Conservation (phyloP, 2,329 filamentous ascomycete species). For the Cordyceps javanica region DNA sequence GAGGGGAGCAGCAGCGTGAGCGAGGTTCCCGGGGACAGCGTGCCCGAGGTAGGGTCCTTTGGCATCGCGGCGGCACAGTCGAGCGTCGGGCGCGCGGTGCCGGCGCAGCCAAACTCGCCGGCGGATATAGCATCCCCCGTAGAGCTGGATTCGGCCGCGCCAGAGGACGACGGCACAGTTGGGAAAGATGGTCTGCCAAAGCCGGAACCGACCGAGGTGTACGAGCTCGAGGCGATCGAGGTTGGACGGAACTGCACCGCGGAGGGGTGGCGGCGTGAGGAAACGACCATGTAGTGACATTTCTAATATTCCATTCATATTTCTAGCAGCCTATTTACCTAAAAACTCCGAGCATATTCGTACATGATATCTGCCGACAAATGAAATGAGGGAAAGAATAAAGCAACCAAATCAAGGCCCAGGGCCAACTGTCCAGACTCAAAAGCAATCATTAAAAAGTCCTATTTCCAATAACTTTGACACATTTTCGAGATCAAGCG, state of each 20-base stretch:
- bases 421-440: background rate
- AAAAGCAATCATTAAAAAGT: background rate
- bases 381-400: conserved; percentile 10
- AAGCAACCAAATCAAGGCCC: conserved; percentile 4
- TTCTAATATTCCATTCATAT: background rate
- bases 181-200: background rate
- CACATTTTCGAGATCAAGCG: background rate
- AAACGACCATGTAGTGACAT: background rate
- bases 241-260: background rate
- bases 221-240: background rate
- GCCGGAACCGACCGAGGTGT: background rate
- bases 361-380: conserved; percentile 13
- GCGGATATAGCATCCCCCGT: conserved; percentile 46
- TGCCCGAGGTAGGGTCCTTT: conserved; percentile 32
- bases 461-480: background rate
- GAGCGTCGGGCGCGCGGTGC: conserved; percentile 33
- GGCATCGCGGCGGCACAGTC: conserved; percentile 24
- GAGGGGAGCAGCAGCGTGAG: conserved; percentile 12
- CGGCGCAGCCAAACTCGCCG: conserved; percentile 38
- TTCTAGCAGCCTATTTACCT: conserved; percentile 2
- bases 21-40: background rate
- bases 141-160: conserved; percentile 42
- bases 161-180: background rate
- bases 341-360: conserved; percentile 10
- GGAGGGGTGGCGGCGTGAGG: background rate